Percentiles rank a stretch among this genome's conserved stretches.
phyloP scores from a whole-genome alignment of 257 asterid genomes.

The Solanum lignicaule region DNA sequence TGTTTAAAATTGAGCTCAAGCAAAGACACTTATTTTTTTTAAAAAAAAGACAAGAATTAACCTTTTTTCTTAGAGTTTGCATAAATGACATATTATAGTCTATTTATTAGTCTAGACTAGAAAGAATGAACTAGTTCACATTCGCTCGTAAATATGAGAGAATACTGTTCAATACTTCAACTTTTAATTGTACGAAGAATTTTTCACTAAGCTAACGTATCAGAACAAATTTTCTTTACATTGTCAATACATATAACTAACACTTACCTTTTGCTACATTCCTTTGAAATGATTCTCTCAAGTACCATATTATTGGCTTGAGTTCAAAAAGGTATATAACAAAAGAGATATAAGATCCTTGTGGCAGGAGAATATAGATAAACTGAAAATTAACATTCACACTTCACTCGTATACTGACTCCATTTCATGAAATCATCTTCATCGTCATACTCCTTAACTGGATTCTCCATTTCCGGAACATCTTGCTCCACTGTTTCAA shows the following conservation, averaged over 20 bases:
- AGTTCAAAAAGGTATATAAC: not conserved
- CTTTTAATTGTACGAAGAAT: not conserved
- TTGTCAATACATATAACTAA: not conserved
- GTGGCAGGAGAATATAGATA: not conserved
- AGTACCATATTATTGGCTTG: not conserved
- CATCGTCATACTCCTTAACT: constrained; percentile 21
- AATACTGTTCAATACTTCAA: not conserved
- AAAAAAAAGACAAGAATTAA: not conserved
- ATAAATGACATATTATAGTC: not conserved
- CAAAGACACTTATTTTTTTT: not conserved
- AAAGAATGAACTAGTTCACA: not conserved
- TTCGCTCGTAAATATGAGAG: not conserved
- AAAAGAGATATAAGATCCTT: not conserved
- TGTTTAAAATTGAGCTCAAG: not conserved
- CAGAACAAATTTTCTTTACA: not conserved
- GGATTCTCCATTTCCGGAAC: constrained; percentile 19
- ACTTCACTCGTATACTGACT: constrained; percentile 41
- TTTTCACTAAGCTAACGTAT: not conserved
- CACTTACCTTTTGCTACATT: not conserved
- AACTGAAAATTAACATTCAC: not conserved
- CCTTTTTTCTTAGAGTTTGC: not conserved
- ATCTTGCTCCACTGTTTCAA: constrained; percentile 12
- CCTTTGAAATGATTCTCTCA: not conserved
- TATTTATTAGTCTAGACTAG: not conserved
- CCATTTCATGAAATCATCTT: constrained; percentile 37